Base-by-base conservation (phyloP, 768 basidiomycete species). In the Tulasnella sp. region DNA sequence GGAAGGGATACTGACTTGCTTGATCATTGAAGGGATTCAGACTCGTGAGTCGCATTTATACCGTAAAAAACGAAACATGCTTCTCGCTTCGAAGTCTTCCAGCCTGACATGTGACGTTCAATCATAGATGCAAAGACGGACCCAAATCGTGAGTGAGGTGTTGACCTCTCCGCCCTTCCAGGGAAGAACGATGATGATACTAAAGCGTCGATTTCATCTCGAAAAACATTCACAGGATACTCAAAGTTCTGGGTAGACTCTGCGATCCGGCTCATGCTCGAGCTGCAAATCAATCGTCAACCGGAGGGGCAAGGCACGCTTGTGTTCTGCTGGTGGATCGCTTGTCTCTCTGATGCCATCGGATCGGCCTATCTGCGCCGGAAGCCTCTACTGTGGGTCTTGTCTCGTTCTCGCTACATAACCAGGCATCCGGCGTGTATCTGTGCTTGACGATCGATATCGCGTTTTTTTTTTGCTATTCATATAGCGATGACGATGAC, bases 301-400 rank as follows among this genome's bases (percentile, higher is more conserved):
- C 52, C 63, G 48, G 25, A 44, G 66, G 81, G 76, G 51, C 80
- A 84, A 53, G 84, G 86, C 24, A 88, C 85, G 4, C 87, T 91
- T 83, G 85, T 87, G 53, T 92, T 90, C 67, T 85, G 90, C 1
- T 92, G 91, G 85, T 93, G 92, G 90, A 86, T 92, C 80, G 84
- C 90, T 7, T 87, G 85, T 70, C 74, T 92, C 48, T 77, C 80
- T 31, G 92, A 96, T 66, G 87, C 89, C 5, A 90, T 85, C 71
- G 80, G 81, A 25, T 80, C 88, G 29, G 82, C 82, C 30, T 92
- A 90, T 70, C 89, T 91, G 72, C 80, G 89, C 62, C 78, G 84
- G 63, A 90, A 91, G 71, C 89, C 90, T 5, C 76, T 85, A 65
- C 74, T 92, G 74, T 82, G 65, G 65, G 79, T 69, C 46, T 31